Percentiles rank a stretch among this genome's conserved stretches.
phyloP scores from a whole-genome alignment of 345 rosid species.

The Microcos paniculata region DNA sequence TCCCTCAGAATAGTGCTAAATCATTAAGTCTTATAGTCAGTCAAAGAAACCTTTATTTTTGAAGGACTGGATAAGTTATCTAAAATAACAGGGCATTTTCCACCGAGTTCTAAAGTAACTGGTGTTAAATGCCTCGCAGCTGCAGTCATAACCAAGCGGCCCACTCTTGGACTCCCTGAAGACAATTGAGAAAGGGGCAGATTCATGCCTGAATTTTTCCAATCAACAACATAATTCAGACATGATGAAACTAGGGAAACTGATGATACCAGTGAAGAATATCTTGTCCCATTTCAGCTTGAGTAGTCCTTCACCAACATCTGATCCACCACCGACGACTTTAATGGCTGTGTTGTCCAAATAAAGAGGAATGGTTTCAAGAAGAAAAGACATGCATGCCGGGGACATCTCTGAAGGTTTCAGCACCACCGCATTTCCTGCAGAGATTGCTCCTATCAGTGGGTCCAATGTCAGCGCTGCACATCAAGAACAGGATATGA shows the following conservation, averaged over 20 bases:
- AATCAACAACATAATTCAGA: not conserved
- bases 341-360: slow-evolving; percentile 69
- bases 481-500: slow-evolving; percentile 17
- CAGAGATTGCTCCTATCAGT: slow-evolving; percentile 81
- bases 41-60: slow-evolving; percentile 45
- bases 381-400: slow-evolving; percentile 55
- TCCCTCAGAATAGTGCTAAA: not conserved
- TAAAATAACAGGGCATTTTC: slow-evolving; percentile 73
- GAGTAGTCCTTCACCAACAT: slow-evolving; percentile 53
- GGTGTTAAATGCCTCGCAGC: slow-evolving; percentile 88
- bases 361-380: slow-evolving; percentile 52
- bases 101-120: slow-evolving; percentile 86
- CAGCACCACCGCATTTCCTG: slow-evolving; percentile 77
- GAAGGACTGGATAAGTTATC: slow-evolving; percentile 46
- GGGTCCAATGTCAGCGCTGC: slow-evolving; percentile 81
- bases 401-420: slow-evolving; percentile 81
- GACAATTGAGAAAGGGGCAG: not conserved
- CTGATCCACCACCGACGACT: slow-evolving; percentile 65
- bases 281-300: slow-evolving; percentile 86
- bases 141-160: slow-evolving; percentile 64
- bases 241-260: not conserved
- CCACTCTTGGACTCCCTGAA: slow-evolving; percentile 73
- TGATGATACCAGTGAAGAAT: slow-evolving; percentile 72
- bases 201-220: too few species aligned
- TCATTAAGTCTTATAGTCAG: not conserved